Conservation (phyloP, 805 yeast genomes). For the Blastobotrys mokoenaii region DNA sequence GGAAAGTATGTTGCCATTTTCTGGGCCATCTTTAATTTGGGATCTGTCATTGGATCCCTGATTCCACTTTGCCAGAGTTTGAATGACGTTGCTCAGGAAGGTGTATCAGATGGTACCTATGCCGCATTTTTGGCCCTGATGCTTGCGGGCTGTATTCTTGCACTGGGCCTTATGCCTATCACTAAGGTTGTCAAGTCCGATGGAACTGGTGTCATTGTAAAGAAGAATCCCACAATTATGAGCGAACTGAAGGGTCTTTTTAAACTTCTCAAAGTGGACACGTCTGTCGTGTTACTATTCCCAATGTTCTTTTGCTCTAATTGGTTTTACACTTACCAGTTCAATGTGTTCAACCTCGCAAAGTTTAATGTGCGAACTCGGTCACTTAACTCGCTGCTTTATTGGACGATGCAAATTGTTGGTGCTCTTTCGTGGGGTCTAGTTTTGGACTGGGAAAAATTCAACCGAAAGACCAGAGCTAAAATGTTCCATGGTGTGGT, state of each 20-base stretch:
- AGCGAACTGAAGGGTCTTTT: constrained; percentile 38
- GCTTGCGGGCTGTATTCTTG: constrained; percentile 38
- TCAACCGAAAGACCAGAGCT: constrained; percentile 40
- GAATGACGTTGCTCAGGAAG: constrained; percentile 26
- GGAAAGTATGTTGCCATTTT: constrained; percentile 46
- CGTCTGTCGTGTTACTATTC: constrained; percentile 41
- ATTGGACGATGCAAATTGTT: constrained; percentile 53
- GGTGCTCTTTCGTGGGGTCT: constrained; percentile 46
- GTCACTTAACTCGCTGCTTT: constrained; percentile 51
- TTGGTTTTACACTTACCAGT: constrained; percentile 62
- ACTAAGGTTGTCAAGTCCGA: constrained; percentile 42
- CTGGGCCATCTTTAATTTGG: constrained; percentile 55
- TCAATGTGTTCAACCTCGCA: constrained; percentile 47
- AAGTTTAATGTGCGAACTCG: constrained; percentile 52
- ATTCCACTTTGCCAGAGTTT: constrained; percentile 50
- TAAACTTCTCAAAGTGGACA: constrained; percentile 33
- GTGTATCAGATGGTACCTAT: constrained; percentile 41
- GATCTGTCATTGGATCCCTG: constrained; percentile 51
- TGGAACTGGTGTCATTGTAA: constrained; percentile 39
- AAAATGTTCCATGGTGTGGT: constrained; percentile 34
- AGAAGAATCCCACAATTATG: constrained; percentile 39
- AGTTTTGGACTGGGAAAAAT: constrained; percentile 37
- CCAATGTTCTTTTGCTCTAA: constrained; percentile 58
- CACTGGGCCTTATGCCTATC: constrained; percentile 41
- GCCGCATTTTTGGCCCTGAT: constrained; percentile 48